Evolutionary conservation across 805 yeast species (phyloP).

Genomic region (Ascoidea rubescens): DNA sequence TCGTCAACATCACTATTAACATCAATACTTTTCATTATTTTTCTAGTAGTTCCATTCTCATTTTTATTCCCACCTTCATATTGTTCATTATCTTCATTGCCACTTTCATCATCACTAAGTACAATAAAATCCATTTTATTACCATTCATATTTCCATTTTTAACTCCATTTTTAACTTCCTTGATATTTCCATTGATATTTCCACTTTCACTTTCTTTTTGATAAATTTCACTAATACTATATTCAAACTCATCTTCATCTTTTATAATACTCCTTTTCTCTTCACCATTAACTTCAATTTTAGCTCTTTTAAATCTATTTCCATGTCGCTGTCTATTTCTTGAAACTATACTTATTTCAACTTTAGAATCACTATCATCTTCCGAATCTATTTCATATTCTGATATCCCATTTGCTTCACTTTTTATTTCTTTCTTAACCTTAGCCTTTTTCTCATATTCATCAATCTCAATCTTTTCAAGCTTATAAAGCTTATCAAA

Average conservation of each 20-base stretch:
- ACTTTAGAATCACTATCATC: slow-evolving; percentile 1
- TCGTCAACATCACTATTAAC: slow-evolving; percentile 10
- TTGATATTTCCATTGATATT: neutral
- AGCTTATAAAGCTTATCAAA: too few species aligned
- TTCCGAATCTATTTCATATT: neutral
- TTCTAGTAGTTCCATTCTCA: slow-evolving; percentile 5
- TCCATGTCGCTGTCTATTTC: neutral
- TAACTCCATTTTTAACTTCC: neutral
- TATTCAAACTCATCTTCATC: too few species aligned
- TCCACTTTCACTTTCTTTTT: neutral
- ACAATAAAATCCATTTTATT: neutral
- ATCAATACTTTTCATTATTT: slow-evolving; percentile 1
- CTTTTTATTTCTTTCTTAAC: too few species aligned
- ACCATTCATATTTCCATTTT: neutral
- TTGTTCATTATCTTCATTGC: neutral
- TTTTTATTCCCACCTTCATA: neutral
- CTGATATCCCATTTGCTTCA: too few species aligned
- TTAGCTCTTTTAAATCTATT: too few species aligned
- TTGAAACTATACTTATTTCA: neutral
- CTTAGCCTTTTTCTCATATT: too few species aligned
- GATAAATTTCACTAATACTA: too few species aligned
- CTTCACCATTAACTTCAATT: too few species aligned
- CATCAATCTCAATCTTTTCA: too few species aligned
- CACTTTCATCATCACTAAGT: neutral
- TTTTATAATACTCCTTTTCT: too few species aligned